Evolutionary conservation across 768 basidiomycete species (phyloP), one percentile per base, ranked within the genome.

Genomic region (Mycena filopes): DNA sequence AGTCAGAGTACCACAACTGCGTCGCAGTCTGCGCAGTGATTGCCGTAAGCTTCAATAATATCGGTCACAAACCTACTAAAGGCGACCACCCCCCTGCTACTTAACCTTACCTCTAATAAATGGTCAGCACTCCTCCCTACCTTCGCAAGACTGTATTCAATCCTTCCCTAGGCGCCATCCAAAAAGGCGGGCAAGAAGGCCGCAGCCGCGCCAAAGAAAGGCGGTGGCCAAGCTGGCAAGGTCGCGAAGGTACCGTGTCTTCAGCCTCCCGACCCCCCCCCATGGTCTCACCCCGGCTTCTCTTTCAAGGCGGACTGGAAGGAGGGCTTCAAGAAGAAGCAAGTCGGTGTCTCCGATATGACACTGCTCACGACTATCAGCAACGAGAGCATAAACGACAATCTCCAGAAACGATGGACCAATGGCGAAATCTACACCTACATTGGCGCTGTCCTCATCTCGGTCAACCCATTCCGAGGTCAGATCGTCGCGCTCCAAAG

Each of bases 291-390:
- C 48, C 55, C 60, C 38, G 54, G 48, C 48, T 70, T 65, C 60
- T n/a, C n/a, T n/a, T 45, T 49, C 57, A 68, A 99, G 96, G 97
- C 97, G 51, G 97, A 99, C 77, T 99, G 97, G 97, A 97, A 97
- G 79, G 97, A 99, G 74, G 96, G 96, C 6, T 99, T 99, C 86
- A 98, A 98, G 90, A 99, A 98, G 90, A 98, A 98, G 81, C 92
- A 94, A 79, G 91, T 96, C 66, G 98, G 98, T 59, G 97, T 99
- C 62, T 90, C 94, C 45, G 98, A 99, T 84, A 99, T 99, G 98
- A 99, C 98, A 11, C 82, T 99, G 66, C 82, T 99, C 62, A 93
- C 94, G 25, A 97, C 94, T 53, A 98, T 99, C 83, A 95, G 93
- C 77, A 98, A 99, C 77, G 97, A 99, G 73, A 91, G 89, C 70